These are phyloP conservation scores for Cyclocybe aegerita DNA, from an alignment of 768 basidiomycete genomes.

Conservation along the genomic window DNA sequence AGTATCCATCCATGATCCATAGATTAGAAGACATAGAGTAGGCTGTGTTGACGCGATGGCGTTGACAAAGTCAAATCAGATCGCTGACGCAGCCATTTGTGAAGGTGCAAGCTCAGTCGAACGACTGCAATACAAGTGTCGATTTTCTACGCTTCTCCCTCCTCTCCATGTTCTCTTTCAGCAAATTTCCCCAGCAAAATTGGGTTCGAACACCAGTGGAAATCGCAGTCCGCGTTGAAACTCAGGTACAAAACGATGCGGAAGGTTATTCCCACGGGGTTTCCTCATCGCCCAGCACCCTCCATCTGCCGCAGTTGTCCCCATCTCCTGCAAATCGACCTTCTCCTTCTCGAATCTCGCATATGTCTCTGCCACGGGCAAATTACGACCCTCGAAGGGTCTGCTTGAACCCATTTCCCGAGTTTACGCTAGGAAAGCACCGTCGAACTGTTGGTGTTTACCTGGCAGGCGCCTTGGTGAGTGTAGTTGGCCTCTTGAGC, in stretches of 20 bases:
- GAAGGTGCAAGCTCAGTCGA: no score
- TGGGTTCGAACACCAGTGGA: neutral
- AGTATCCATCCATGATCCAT: no score
- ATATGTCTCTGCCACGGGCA: conserved; percentile 66
- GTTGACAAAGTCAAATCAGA: no score
- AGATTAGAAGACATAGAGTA: no score
- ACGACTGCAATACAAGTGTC: no score
- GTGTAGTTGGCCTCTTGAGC: conserved; percentile 29
- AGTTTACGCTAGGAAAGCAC: conserved; percentile 71
- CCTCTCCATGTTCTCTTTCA: no score
- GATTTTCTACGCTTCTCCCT: no score
- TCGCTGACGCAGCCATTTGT: no score
- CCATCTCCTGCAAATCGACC: neutral
- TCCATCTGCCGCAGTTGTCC: conserved; percentile 17
- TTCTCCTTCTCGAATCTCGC: neutral
- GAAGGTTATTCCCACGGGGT: conserved; percentile 26
- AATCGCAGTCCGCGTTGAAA: conserved; percentile 27
- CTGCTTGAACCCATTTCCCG: conserved; percentile 85
- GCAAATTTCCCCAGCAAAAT: neutral
- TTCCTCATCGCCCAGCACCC: conserved; percentile 11
- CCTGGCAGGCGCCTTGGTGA: conserved; percentile 85
- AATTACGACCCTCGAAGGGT: conserved; percentile 87
- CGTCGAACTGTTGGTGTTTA: conserved; percentile 86
- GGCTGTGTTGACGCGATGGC: no score
- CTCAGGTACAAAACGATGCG: conserved; percentile 22